These are phyloP conservation scores for Aureobasidium sp. DNA, from an alignment of 2,329 filamentous ascomycete genomes.

Conservation along the genomic window DNA sequence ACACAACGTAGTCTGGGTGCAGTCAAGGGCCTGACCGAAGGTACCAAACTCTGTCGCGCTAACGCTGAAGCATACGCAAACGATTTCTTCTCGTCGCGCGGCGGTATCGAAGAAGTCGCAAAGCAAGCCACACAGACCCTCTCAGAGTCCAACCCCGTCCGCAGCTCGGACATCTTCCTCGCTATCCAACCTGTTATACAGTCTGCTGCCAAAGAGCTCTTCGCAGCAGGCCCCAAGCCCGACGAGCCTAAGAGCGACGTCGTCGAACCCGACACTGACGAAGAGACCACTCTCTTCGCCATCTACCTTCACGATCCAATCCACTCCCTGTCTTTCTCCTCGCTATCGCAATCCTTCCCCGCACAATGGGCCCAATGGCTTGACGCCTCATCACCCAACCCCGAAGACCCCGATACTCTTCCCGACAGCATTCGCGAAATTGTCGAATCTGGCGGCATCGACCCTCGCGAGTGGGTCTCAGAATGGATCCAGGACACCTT, in stretches of 20 bases:
- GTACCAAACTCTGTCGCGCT: slow-evolving; percentile 82
- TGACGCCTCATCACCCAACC: slow-evolving; percentile 52
- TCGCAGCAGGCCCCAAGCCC: slow-evolving; percentile 36
- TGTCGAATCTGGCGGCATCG: slow-evolving; percentile 63
- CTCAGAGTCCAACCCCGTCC: slow-evolving; percentile 78
- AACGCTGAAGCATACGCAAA: slow-evolving; percentile 79
- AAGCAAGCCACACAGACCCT: slow-evolving; percentile 69
- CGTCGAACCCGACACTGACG: slow-evolving; percentile 43
- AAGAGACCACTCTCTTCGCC: slow-evolving; percentile 63
- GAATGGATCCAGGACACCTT: slow-evolving; percentile 94
- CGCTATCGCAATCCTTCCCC: slow-evolving; percentile 75
- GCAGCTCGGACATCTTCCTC: slow-evolving; percentile 90
- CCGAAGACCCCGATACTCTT: slow-evolving; percentile 42
- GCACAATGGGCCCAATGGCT: slow-evolving; percentile 86
- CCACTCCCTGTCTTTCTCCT: slow-evolving; percentile 79
- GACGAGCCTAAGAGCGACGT: slow-evolving; percentile 46
- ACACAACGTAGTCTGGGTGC: slow-evolving; percentile 66
- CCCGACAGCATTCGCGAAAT: slow-evolving; percentile 85
- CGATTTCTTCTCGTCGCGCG: slow-evolving; percentile 72
- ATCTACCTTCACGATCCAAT: slow-evolving; percentile 79
- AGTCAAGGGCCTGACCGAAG: slow-evolving; percentile 73
- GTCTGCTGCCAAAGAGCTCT: slow-evolving; percentile 56
- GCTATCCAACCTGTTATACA: slow-evolving; percentile 77
- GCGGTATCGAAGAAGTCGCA: slow-evolving; percentile 72
- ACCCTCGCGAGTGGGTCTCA: slow-evolving; percentile 92